Base-by-base conservation (phyloP, 1,139 yeast species). In the Wickerhamomyces sp. region DNA sequence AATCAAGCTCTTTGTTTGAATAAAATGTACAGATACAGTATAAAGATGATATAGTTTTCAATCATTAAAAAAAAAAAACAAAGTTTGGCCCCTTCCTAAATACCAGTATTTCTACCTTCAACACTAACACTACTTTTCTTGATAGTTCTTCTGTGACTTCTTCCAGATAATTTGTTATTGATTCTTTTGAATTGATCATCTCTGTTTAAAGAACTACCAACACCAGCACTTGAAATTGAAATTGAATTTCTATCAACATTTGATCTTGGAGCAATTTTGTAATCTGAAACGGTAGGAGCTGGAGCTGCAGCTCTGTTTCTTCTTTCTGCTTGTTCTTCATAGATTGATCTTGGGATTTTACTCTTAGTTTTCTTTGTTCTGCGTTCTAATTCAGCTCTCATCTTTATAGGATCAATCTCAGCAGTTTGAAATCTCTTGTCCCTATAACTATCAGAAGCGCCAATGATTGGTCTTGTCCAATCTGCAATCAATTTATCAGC, bases 391-490 rank as follows among this genome's bases (percentile, higher is more conserved):
- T 49, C 50, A 49, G 29, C 55, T 51, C 41, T 46, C 37, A 73
- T 70, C 46, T 70, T 63, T 52, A 63, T 70, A 46, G 81, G 77
- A 57, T 85, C 84, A 62, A 85, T 88, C 36, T 75, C 78, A 42
- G 77, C 73, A 45, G 80, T 74, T 52, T 75, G 75, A 41, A 91
- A 79, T 40, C 78, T 70, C 61, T 88, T 81, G 61, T 91, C 96
- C 60, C 93, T 79, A 65, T 89, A 91, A 48, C 91, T 87, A 60
- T 91, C 97, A 3, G 95, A 83, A 44, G 95, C 83, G 48, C 95
- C 95, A 70, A 93, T 85, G 43, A 93, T 88, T 26, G 98, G 98
- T 59, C 98, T 77, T 8, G 97, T 91, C 99, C 99, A 91, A 58
- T 88, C 94, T 23, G 96, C 95, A 49, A 93, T 83, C 41, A 93